These are phyloP conservation scores for Fusarium devonianum DNA, from an alignment of 2,329 filamentous ascomycete species.

Conservation along the genomic window DNA sequence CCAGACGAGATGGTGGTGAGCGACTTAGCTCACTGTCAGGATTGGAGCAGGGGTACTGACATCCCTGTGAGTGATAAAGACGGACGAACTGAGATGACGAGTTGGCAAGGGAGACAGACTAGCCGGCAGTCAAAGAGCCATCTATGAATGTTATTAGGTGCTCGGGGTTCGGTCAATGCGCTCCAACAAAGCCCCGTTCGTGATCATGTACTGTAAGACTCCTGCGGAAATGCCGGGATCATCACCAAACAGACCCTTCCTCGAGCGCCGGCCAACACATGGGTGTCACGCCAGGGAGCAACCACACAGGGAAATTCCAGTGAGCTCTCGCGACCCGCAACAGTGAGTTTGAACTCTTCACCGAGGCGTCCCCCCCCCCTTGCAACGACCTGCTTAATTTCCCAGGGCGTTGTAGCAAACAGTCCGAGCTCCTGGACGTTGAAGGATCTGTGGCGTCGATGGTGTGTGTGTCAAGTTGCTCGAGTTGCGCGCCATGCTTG, in stretches of 20 bases:
- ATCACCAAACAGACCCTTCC: conserved; percentile 10
- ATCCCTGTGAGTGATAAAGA: conserved; percentile 12
- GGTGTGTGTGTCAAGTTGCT: conserved; percentile 14
- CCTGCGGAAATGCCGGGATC: not conserved
- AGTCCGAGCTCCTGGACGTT: conserved; percentile 5
- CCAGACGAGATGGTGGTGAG: conserved; percentile 22
- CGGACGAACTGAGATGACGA: conserved; percentile 25
- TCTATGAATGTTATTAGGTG: conserved; percentile 19
- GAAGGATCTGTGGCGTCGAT: conserved; percentile 5
- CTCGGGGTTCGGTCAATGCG: too few species aligned
- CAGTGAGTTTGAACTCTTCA: not conserved
- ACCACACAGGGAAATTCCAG: not conserved
- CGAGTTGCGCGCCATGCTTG: conserved; percentile 10
- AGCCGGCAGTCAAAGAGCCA: conserved; percentile 20
- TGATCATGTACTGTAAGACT: too few species aligned
- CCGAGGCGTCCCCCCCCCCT: not conserved
- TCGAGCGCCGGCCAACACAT: not conserved
- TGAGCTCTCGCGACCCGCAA: not conserved
- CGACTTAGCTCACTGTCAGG: conserved; percentile 1
- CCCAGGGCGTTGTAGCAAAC: not conserved
- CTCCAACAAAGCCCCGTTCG: too few species aligned
- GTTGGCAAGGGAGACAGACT: conserved; percentile 32
- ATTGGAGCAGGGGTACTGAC: conserved; percentile 11
- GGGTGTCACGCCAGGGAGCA: conserved; percentile 3
- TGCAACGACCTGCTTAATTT: not conserved